Base-by-base conservation (phyloP, 2,329 filamentous ascomycete genomes). In the Cryphonectria nitschkei region DNA sequence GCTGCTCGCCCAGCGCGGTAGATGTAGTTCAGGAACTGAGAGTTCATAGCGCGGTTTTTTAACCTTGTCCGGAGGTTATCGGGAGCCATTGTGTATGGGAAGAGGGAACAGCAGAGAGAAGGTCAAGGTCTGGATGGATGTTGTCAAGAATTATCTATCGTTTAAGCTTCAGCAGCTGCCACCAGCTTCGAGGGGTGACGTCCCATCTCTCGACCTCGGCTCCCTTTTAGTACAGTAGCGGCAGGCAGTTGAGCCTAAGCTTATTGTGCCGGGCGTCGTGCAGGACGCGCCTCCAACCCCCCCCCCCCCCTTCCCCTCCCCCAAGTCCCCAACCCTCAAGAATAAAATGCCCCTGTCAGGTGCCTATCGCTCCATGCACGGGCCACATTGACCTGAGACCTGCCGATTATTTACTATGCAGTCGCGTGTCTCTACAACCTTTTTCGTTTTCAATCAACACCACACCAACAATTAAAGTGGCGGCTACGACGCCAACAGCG, bases 1-100 rank as follows among this genome's bases (percentile, higher is more conserved):
- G 83, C 85, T 1, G 87, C 85, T 58, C 80, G 73, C 70, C 81
- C 75, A 16, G 82, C 86, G 65, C 85, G 81, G 54, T 74, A 79
- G 60, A 85, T 62, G 76, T 87, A 87, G 62, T 76, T 75, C 50
- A 80, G 75, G 58, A 73, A 67, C 29, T 34, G 72, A 22, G 70
- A 73, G 22, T 72, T 69, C 68, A 65, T 7, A 50, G 69, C 61
- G 41, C 69, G 69, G 50, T 67, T 68, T 9, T 68, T 56, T 2
- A 73, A 50, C 58, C 71, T 69, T 11, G 69, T 43, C 46, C 60
- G 69, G n/a, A 70, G 9, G 26, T 14, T 58, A 16, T 71, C 66
- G n/a, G 69, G 66, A 26, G 71, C 54, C 71, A 73, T 73, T 5
- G 16, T 34, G 11, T 58, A 39, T 29, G 16, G 19, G 5, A 32